Percentiles rank a stretch among this genome's conserved stretches.
Conservation (phyloP, 148 eudicot species). For the Nyssa sinensis region DNA sequence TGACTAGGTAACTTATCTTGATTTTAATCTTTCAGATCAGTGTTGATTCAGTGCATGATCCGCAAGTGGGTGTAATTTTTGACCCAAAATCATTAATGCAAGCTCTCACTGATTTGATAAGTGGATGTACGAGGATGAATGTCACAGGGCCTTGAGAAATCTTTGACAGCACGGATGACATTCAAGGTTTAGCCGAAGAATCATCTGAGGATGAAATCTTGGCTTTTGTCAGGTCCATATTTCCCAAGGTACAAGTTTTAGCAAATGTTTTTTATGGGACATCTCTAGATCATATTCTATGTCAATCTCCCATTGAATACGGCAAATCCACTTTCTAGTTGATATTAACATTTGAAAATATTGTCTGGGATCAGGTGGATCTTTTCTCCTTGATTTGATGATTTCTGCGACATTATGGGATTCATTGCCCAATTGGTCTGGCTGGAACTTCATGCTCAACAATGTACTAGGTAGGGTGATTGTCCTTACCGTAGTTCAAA, state of each 20-base stretch:
- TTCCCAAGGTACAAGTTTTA: not conserved
- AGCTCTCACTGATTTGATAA: slow-evolving; percentile 58
- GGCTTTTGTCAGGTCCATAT: not conserved
- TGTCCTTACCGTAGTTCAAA: not conserved
- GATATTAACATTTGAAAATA: not conserved
- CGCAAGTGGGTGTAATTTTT: slow-evolving; percentile 66
- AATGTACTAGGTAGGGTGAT: not conserved
- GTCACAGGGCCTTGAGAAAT: not conserved
- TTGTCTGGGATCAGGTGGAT: not conserved
- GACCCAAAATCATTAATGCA: slow-evolving; percentile 71
- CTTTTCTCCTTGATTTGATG: not conserved
- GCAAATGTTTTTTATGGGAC: not conserved
- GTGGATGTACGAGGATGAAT: slow-evolving; percentile 15
- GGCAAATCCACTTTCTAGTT: not conserved
- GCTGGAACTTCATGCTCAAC: not conserved
- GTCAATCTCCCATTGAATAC: not conserved
- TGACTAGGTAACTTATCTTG: not conserved
- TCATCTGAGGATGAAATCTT: not conserved
- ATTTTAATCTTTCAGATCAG: slow-evolving; percentile 47
- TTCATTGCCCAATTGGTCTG: not conserved
- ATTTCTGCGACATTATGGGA: not conserved
- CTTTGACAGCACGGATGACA: slow-evolving; percentile 1
- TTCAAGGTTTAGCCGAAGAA: not conserved
- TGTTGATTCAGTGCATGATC: slow-evolving; percentile 70
- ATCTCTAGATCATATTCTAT: not conserved